Percentiles rank a stretch among this genome's conserved stretches.
Conservation (phyloP, 139 green algal genomes). For the Protoeuglena noctilucae region DNA sequence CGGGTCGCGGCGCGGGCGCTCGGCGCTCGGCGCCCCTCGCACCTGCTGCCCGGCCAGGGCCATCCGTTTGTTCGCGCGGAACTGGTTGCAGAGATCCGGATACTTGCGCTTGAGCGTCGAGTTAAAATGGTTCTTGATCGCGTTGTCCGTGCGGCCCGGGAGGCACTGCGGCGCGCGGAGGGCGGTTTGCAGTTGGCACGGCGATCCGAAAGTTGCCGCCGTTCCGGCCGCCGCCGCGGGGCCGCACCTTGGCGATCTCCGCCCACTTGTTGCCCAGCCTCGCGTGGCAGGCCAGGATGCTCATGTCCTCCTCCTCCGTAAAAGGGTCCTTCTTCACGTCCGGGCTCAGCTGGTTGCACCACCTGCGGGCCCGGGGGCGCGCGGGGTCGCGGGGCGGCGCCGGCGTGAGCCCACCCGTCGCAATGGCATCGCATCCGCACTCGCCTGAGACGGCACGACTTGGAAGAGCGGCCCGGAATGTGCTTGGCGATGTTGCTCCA, state of each 20-base stretch:
- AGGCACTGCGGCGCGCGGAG: too few species aligned
- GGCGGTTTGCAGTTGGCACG: too few species aligned
- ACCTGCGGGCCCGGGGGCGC: constrained; percentile 4
- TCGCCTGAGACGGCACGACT: constrained; percentile 3
- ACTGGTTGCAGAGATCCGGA: neutral
- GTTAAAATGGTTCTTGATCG: neutral
- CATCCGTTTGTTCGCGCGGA: too few species aligned
- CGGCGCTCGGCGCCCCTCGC: too few species aligned
- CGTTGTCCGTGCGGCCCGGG: neutral
- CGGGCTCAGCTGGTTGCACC: constrained; percentile 24
- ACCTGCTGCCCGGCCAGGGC: too few species aligned
- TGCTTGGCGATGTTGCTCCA: constrained; percentile 14
- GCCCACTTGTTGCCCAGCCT: constrained; percentile 17
- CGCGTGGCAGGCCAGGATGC: constrained; percentile 18
- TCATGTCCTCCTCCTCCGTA: constrained; percentile 28
- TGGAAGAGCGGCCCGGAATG: constrained; percentile 1
- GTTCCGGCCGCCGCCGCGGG: neutral
- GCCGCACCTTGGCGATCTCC: neutral
- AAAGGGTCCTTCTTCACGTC: constrained; percentile 31
- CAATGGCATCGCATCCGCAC: neutral
- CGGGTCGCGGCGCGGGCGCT: too few species aligned
- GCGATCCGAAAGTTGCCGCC: too few species aligned
- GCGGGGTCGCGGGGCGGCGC: too few species aligned
- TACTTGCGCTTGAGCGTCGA: neutral
- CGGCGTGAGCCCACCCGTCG: neutral